Evolutionary conservation across 108 stramenopile genomes (phyloP).

Genomic region (Cyclotella distinguenda): DNA sequence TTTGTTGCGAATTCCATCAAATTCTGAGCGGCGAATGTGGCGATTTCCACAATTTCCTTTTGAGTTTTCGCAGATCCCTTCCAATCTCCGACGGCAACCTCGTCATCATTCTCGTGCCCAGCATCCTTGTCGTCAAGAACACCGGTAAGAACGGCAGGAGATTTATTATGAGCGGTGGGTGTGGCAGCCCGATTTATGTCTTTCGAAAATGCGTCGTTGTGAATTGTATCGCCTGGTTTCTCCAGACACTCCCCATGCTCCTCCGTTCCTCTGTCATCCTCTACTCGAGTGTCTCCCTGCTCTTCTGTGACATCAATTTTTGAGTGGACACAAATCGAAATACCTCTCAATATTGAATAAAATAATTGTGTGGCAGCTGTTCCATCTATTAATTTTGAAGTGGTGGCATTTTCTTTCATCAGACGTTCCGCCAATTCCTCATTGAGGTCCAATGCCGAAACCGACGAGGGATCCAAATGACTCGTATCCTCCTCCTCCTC

Average conservation of each 20-base stretch:
- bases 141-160: slow-evolving; percentile 49
- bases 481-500: not conserved
- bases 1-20: slow-evolving; percentile 54
- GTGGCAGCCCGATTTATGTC: slow-evolving; percentile 35
- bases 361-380: slow-evolving; percentile 56
- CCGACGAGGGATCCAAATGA: too few species aligned
- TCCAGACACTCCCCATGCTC: slow-evolving; percentile 1
- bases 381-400: slow-evolving; percentile 28
- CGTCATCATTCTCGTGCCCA: slow-evolving; percentile 10
- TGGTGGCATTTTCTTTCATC: slow-evolving; percentile 30
- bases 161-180: slow-evolving; percentile 51
- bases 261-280: not conserved
- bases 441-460: too few species aligned
- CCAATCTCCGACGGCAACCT: slow-evolving; percentile 40
- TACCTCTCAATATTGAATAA: slow-evolving; percentile 64
- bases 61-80: slow-evolving; percentile 45
- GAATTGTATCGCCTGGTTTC: too few species aligned
- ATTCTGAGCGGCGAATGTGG: slow-evolving; percentile 68
- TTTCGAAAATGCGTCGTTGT: too few species aligned
- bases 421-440: slow-evolving; percentile 31
- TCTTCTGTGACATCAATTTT: not conserved
- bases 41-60: slow-evolving; percentile 73
- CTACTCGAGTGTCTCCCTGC: not conserved
- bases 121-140: slow-evolving; percentile 23
- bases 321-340: slow-evolving; percentile 62